Evolutionary conservation across 1,139 yeast species (phyloP).

Genomic region (Blastobotrys arbuscula): DNA sequence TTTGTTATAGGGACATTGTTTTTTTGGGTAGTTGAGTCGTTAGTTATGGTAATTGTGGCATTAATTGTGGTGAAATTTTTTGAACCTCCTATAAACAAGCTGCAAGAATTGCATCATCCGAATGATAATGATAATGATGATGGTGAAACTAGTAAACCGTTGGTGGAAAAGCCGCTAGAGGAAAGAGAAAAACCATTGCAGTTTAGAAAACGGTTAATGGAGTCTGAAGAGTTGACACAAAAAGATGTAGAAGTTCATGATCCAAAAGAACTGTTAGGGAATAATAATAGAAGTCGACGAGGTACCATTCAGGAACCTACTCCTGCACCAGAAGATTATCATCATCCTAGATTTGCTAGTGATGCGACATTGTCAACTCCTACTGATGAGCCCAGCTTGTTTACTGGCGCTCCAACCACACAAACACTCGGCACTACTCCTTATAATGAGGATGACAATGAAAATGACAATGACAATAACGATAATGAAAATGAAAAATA

Average conservation of each 20-base stretch:
- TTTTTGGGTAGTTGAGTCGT: constrained; percentile 44
- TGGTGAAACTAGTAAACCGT: neutral
- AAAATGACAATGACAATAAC: neutral
- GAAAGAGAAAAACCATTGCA: neutral
- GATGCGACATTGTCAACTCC: neutral
- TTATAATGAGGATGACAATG: neutral
- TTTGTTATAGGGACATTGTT: constrained; percentile 46
- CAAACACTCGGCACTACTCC: no score
- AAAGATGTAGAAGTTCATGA: constrained; percentile 6
- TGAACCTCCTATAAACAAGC: neutral
- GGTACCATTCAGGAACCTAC: constrained; percentile 4
- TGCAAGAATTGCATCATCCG: neutral
- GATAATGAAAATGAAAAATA: neutral
- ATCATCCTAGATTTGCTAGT: neutral
- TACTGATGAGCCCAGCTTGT: neutral
- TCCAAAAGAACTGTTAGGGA: neutral
- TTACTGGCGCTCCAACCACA: neutral
- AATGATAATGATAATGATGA: neutral
- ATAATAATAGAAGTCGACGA: neutral
- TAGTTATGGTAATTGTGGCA: constrained; percentile 23
- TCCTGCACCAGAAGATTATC: constrained; percentile 9
- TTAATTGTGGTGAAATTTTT: constrained; percentile 3
- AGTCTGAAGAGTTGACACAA: neutral
- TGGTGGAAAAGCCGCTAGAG: neutral
- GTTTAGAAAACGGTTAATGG: constrained; percentile 1